phyloP scores from a whole-genome alignment of 2,329 filamentous ascomycete genomes.

The Penicillium sp. region DNA sequence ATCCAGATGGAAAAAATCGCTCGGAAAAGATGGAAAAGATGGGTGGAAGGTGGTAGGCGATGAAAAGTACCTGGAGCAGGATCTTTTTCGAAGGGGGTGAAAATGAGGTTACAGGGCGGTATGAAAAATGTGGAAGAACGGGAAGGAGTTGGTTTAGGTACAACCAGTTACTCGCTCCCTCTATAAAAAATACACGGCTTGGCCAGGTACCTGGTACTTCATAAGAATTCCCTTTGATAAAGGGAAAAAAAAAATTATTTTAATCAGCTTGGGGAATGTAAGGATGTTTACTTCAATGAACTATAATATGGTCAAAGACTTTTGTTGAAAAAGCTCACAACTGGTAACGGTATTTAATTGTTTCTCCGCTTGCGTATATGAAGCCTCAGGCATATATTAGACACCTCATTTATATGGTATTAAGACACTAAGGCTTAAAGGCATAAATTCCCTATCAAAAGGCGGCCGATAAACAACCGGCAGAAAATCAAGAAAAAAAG shows the following conservation, averaged over 20 bases:
- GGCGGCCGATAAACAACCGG: constrained; percentile 20
- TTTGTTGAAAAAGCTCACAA: constrained; percentile 3
- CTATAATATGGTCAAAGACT: background rate
- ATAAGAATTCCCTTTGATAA: background rate
- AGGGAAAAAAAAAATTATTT: no score
- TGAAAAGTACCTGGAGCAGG: constrained; percentile 24
- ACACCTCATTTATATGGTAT: constrained; percentile 4
- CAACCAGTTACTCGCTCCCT: constrained; percentile 10
- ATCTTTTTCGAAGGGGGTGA: constrained; percentile 16
- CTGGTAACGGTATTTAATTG: constrained; percentile 14
- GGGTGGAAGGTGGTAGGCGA: constrained; percentile 41
- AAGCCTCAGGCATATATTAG: constrained; percentile 8
- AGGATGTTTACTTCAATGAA: background rate
- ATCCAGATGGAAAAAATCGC: constrained; percentile 46
- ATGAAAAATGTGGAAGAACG: constrained; percentile 14
- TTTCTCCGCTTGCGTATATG: constrained; percentile 10
- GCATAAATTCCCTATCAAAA: constrained; percentile 12
- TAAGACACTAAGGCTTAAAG: constrained; percentile 5
- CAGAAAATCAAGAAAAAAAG: constrained; percentile 24
- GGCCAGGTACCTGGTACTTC: constrained; percentile 10
- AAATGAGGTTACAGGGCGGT: constrained; percentile 14
- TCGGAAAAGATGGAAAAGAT: constrained; percentile 45
- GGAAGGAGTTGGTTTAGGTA: constrained; percentile 12
- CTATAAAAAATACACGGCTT: constrained; percentile 11
- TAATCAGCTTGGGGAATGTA: background rate